Conservation (phyloP, 1,284 basidiomycete species). For the Malassezia psittaci region DNA sequence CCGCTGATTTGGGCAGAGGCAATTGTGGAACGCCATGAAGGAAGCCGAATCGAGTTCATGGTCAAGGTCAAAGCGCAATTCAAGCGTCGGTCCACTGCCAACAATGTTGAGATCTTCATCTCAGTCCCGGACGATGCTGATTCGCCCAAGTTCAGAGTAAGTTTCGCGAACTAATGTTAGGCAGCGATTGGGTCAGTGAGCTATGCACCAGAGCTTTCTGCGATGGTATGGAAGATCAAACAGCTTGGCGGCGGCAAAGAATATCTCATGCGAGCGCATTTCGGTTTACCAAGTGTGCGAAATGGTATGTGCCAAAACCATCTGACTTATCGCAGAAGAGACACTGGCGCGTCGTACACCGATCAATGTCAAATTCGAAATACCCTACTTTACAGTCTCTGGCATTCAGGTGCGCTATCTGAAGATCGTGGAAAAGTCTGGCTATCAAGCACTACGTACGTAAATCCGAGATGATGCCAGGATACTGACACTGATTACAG, state of each 20-base stretch:
- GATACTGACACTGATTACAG: background rate
- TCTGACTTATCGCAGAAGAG: conserved; percentile 55
- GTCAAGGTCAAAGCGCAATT: conserved; percentile 98
- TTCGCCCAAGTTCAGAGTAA: conserved; percentile 76
- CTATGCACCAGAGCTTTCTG: conserved; percentile 46
- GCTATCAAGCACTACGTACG: conserved; percentile 64
- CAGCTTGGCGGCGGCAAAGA: conserved; percentile 45
- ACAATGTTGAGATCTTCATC: conserved; percentile 96
- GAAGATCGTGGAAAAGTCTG: conserved; percentile 97
- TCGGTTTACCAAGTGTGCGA: conserved; percentile 46
- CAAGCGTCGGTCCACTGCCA: conserved; percentile 88
- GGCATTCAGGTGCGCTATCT: conserved; percentile 93
- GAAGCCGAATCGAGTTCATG: conserved; percentile 90
- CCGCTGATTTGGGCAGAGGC: conserved; percentile 98
- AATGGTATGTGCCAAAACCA: conserved; percentile 18
- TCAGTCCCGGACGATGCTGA: conserved; percentile 97
- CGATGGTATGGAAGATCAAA: conserved; percentile 49
- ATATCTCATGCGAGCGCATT: conserved; percentile 47
- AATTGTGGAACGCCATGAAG: conserved; percentile 83
- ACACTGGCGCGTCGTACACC: conserved; percentile 73
- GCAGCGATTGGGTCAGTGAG: conserved; percentile 40
- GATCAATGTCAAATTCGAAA: conserved; percentile 93
- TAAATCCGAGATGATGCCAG: background rate
- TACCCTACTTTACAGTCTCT: conserved; percentile 86
- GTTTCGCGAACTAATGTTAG: conserved; percentile 1